phyloP scores from a whole-genome alignment of 768 basidiomycete species.

The Gloeopeniophorella convolvens region DNA sequence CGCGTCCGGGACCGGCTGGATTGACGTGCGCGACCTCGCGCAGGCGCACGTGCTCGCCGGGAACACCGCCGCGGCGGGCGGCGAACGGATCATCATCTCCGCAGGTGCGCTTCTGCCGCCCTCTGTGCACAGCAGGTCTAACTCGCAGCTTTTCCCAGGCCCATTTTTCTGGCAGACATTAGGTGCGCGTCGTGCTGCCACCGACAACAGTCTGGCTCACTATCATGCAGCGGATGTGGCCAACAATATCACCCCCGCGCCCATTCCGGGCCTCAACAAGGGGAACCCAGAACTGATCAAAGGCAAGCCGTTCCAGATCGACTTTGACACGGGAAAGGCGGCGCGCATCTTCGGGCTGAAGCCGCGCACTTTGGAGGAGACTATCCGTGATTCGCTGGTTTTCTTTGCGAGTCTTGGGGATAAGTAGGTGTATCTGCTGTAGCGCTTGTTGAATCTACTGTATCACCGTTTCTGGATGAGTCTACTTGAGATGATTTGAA shows the following conservation, averaged over 20 bases:
- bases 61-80: conserved; percentile 25
- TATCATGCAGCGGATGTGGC: neutral
- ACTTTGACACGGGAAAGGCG: too few relatives aligned
- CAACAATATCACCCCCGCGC: neutral
- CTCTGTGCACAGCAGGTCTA: neutral
- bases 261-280: neutral
- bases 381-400: too few relatives aligned
- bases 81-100: conserved; percentile 31
- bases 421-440: too few relatives aligned
- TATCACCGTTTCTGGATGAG: too few relatives aligned
- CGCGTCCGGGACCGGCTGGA: too few relatives aligned
- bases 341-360: too few relatives aligned
- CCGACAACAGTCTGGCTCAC: neutral
- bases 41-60: conserved; percentile 24
- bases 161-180: conserved; percentile 3
- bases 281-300: too few relatives aligned
- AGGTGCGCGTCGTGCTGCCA: neutral
- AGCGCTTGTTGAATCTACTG: too few relatives aligned
- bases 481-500: too few relatives aligned
- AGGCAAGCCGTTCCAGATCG: too few relatives aligned
- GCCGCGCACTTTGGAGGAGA: too few relatives aligned
- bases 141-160: neutral
- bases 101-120: neutral
- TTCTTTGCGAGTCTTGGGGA: too few relatives aligned
- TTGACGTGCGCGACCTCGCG: conserved; percentile 31